Evolutionary conservation across 495 filamentous ascomycete genomes (phyloP).

Genomic region (Penicillium mononematosum): DNA sequence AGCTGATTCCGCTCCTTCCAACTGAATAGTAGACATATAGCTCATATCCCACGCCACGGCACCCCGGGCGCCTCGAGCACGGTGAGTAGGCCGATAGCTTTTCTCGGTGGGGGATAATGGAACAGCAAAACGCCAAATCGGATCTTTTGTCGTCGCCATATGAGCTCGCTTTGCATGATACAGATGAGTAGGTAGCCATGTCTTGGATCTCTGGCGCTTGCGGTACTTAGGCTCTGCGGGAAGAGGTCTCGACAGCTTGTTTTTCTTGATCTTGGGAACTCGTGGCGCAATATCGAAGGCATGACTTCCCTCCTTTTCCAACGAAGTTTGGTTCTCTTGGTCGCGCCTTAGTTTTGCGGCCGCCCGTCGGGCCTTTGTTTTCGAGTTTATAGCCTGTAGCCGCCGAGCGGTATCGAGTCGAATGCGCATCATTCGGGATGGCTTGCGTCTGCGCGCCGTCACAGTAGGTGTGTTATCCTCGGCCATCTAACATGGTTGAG

Average conservation of each 20-base stretch:
- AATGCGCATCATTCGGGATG: constrained; percentile 66
- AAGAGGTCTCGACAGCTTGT: constrained; percentile 64
- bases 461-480: constrained; percentile 92
- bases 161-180: constrained; percentile 90
- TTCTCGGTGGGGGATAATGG: constrained; percentile 85
- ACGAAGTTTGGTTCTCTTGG: constrained; percentile 31
- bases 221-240: constrained; percentile 68
- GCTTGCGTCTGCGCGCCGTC: constrained; percentile 66
- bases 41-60: constrained; percentile 90
- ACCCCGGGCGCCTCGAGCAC: constrained; percentile 67
- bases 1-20: constrained; percentile 65
- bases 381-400: constrained; percentile 60
- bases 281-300: constrained; percentile 45
- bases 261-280: constrained; percentile 67
- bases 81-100: constrained; percentile 81
- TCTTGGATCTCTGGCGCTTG: constrained; percentile 85
- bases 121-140: constrained; percentile 86
- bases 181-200: constrained; percentile 91
- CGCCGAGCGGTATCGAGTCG: constrained; percentile 80
- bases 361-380: constrained; percentile 52
- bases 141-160: constrained; percentile 74
- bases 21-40: constrained; percentile 82
- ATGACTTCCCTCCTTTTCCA: constrained; percentile 38
- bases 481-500: constrained; percentile 53
- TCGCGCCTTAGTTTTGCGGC: constrained; percentile 35